Evolutionary conservation across 768 basidiomycete species (phyloP).

Genomic region (Mycena pura): DNA sequence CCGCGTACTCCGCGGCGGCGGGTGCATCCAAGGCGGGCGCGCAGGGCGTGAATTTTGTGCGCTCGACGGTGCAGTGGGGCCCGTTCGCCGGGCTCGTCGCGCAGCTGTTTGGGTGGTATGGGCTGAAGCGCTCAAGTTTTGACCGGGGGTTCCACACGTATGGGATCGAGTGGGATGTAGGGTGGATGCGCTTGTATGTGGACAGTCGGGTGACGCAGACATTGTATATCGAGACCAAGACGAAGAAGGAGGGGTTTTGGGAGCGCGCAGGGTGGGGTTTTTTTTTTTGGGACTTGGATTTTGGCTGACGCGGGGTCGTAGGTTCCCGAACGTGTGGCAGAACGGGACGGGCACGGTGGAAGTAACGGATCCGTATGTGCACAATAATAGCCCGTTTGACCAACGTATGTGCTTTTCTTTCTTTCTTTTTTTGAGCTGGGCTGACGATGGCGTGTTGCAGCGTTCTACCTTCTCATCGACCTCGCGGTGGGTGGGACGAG

Average conservation of each 20-base stretch:
- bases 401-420: slow-evolving; percentile 54
- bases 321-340: slow-evolving; percentile 67
- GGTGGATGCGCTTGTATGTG: slow-evolving; percentile 77
- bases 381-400: slow-evolving; percentile 80
- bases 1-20: slow-evolving; percentile 56
- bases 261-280: slow-evolving; percentile 50
- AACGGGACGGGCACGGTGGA: slow-evolving; percentile 62
- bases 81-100: slow-evolving; percentile 49
- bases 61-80: slow-evolving; percentile 75
- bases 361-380: slow-evolving; percentile 71
- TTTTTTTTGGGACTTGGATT: slow-evolving; percentile 60
- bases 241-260: slow-evolving; percentile 68
- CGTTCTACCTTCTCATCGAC: slow-evolving; percentile 80
- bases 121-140: slow-evolving; percentile 57
- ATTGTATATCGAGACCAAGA: slow-evolving; percentile 63
- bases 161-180: slow-evolving; percentile 76
- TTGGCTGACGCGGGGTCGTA: slow-evolving; percentile 52
- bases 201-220: slow-evolving; percentile 72
- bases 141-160: slow-evolving; percentile 74
- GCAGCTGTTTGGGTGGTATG: slow-evolving; percentile 71
- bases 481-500: slow-evolving; percentile 83
- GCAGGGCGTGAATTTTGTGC: slow-evolving; percentile 65
- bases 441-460: slow-evolving; percentile 42
- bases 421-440: slow-evolving; percentile 31
- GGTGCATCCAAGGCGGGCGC: too few species aligned